Percentiles rank a stretch among this genome's conserved stretches.
Evolutionary conservation across 352 stramenopile species (phyloP).

Genomic region (Globisporangium paroecandrum): DNA sequence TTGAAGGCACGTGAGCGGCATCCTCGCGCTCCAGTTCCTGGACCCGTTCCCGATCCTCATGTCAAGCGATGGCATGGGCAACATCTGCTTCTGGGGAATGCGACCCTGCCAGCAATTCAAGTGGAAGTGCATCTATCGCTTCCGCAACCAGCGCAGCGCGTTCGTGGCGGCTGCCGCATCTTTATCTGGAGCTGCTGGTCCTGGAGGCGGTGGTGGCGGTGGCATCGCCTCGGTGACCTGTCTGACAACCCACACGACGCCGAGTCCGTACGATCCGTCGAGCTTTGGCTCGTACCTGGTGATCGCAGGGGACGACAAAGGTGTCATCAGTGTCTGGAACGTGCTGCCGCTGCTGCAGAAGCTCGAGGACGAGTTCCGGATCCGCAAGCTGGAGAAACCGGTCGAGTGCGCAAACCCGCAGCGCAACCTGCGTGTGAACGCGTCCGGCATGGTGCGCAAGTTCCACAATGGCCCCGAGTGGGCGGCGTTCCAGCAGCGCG

Average conservation of each 20-base stretch:
- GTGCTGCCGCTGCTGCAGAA: slow-evolving; percentile 51
- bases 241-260: slow-evolving; percentile 32
- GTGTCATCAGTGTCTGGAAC: slow-evolving; percentile 71
- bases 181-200: neutral
- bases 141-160: slow-evolving; percentile 47
- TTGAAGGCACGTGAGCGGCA: slow-evolving; percentile 65
- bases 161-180: slow-evolving; percentile 7
- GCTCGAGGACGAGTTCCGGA: slow-evolving; percentile 45
- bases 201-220: slow-evolving; percentile 7
- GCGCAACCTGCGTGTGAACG: slow-evolving; percentile 72
- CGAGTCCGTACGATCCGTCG: slow-evolving; percentile 19
- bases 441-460: slow-evolving; percentile 65
- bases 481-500: slow-evolving; percentile 43
- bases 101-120: slow-evolving; percentile 55
- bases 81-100: slow-evolving; percentile 77
- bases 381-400: slow-evolving; percentile 42
- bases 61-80: slow-evolving; percentile 64
- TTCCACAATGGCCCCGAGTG: slow-evolving; percentile 61
- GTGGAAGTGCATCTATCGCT: slow-evolving; percentile 73
- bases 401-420: slow-evolving; percentile 72
- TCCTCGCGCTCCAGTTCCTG: slow-evolving; percentile 65
- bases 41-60: slow-evolving; percentile 71
- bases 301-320: slow-evolving; percentile 77
- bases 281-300: slow-evolving; percentile 45
- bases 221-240: slow-evolving; percentile 46